Conservation (phyloP, 139 green algal species). For the Volvox africanus region DNA sequence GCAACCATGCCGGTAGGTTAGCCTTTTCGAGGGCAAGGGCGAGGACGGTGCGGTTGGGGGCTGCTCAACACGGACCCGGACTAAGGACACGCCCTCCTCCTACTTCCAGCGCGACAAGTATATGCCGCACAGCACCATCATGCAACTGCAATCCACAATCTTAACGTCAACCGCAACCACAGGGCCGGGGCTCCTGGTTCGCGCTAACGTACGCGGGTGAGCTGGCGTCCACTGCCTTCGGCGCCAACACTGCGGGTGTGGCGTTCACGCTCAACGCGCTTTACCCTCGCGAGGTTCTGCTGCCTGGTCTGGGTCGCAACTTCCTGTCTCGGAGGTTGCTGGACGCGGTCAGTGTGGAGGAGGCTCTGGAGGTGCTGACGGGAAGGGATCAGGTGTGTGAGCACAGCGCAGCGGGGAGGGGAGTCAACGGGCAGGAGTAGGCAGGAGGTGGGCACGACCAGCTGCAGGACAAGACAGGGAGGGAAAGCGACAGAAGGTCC, state of each 20-base stretch:
- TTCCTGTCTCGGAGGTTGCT: conserved; percentile 55
- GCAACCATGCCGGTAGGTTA: not conserved
- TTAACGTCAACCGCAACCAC: not conserved
- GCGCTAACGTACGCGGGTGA: conserved; percentile 57
- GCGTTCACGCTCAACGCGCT: conserved; percentile 57
- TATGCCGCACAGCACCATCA: not conserved
- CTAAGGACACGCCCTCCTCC: not conserved
- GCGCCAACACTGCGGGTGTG: conserved; percentile 49
- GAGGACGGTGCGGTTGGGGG: not conserved
- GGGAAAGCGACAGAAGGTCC: too few species aligned
- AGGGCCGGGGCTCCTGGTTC: conserved; percentile 44
- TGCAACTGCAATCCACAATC: not conserved
- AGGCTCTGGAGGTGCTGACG: conserved; percentile 31
- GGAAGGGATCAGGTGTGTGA: conserved; percentile 28
- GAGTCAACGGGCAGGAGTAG: not conserved
- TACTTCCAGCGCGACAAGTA: not conserved
- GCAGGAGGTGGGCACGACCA: not conserved
- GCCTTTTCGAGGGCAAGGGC: too few species aligned
- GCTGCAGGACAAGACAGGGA: too few species aligned
- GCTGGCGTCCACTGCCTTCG: conserved; percentile 54
- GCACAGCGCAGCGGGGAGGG: too few species aligned
- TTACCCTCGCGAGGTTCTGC: conserved; percentile 24
- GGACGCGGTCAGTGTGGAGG: conserved; percentile 25
- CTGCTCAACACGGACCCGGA: not conserved
- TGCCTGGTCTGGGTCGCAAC: conserved; percentile 52